Evolutionary conservation across 139 green algal species (phyloP).

Genomic region (Micractinium conductrix): DNA sequence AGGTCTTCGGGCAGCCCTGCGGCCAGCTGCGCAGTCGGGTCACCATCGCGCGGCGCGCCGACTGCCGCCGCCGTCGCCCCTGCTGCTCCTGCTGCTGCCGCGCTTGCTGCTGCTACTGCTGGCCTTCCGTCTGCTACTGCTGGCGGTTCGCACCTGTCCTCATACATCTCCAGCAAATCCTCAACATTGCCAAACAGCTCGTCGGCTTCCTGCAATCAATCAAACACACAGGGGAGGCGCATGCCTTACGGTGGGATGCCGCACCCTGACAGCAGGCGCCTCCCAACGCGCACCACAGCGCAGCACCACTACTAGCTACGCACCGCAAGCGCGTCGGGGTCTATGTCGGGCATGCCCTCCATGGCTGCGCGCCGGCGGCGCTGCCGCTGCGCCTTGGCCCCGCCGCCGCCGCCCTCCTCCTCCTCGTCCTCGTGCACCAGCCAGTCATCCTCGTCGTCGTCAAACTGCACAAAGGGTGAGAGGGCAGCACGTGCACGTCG

Average conservation of each 20-base stretch:
- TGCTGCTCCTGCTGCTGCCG: too few relatives aligned
- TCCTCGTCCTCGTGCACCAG: conserved; percentile 85
- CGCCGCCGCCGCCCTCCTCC: conserved; percentile 33
- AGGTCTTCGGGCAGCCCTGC: neutral
- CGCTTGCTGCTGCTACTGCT: too few relatives aligned
- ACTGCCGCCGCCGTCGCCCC: too few relatives aligned
- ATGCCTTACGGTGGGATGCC: too few relatives aligned
- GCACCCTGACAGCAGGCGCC: too few relatives aligned
- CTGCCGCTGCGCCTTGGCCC: conserved; percentile 24
- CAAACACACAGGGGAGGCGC: neutral
- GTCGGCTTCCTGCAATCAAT: conserved; percentile 67
- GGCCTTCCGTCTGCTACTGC: too few relatives aligned
- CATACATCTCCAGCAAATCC: conserved; percentile 68
- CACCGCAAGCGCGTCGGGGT: conserved; percentile 61
- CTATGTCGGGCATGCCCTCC: conserved; percentile 44
- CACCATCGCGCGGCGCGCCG: too few relatives aligned
- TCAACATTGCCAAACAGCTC: conserved; percentile 89
- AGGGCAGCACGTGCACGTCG: neutral
- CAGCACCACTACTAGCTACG: neutral
- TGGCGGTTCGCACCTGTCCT: too few relatives aligned
- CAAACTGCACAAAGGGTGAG: conserved; percentile 31
- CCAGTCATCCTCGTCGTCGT: conserved; percentile 82
- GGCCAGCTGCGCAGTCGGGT: too few relatives aligned
- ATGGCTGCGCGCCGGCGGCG: conserved; percentile 6
- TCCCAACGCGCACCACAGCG: too few relatives aligned